These are phyloP conservation scores for Phytophthora chlamydospora DNA, from an alignment of 352 stramenopile species.

Conservation along the genomic window DNA sequence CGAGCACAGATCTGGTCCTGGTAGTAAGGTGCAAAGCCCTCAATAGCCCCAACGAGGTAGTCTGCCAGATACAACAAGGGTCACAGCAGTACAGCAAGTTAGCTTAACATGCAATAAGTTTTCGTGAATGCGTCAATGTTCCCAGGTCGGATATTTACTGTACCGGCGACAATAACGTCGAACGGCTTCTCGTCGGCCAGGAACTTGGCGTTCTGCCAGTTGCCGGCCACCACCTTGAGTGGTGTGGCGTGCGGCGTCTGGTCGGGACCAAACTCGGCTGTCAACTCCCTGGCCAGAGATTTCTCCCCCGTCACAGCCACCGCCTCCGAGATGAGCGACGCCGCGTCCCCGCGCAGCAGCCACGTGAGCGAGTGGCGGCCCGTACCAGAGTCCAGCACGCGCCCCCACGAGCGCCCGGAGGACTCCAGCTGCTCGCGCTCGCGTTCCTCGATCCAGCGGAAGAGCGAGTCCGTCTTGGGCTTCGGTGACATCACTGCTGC, in stretches of 20 bases:
- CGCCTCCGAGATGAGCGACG: slow-evolving; percentile 39
- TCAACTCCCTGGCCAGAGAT: slow-evolving; percentile 51
- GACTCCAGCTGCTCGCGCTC: slow-evolving; percentile 37
- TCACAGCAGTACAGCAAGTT: neutral
- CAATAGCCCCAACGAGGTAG: slow-evolving; percentile 93
- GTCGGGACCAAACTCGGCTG: slow-evolving; percentile 38
- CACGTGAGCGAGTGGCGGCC: slow-evolving; percentile 90
- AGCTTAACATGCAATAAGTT: neutral
- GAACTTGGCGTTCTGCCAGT: slow-evolving; percentile 75
- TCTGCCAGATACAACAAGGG: slow-evolving; percentile 41
- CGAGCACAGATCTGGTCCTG: slow-evolving; percentile 74
- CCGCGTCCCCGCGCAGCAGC: slow-evolving; percentile 54
- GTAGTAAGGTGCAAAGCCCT: slow-evolving; percentile 92
- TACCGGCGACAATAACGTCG: slow-evolving; percentile 82
- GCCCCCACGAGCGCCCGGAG: slow-evolving; percentile 46
- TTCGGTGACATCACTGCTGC: slow-evolving; percentile 20
- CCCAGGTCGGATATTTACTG: neutral
- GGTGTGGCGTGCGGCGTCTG: slow-evolving; percentile 39
- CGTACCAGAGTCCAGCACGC: slow-evolving; percentile 91
- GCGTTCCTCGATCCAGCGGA: slow-evolving; percentile 74
- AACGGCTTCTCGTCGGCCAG: slow-evolving; percentile 64
- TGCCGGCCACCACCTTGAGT: slow-evolving; percentile 62
- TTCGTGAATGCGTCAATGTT: slow-evolving; percentile 1
- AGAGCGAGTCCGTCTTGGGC: slow-evolving; percentile 72
- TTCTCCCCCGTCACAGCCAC: slow-evolving; percentile 82